Evolutionary conservation across 2,329 filamentous ascomycete species (phyloP), one percentile per base, ranked within the genome.

Genomic region (Xylariales sp.): DNA sequence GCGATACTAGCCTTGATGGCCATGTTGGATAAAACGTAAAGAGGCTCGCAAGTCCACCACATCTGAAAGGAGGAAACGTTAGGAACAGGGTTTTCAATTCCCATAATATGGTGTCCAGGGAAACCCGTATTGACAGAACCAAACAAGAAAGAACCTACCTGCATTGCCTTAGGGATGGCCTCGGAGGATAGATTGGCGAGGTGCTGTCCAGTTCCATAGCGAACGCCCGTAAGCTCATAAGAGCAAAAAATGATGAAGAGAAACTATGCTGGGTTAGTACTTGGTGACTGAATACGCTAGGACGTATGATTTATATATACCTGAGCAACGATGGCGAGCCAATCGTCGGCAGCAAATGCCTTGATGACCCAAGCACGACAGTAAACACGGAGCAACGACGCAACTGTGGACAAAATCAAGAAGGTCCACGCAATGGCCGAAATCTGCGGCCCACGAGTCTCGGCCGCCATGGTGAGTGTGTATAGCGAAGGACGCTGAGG

Each of bases 301-400:
- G 16, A 13, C 13, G 33, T n/a, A 14, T 29, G 17, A 14, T 28
- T 15, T 17, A 19, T 5, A 32, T 37, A 20, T 37, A 43, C 41
- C 19, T 33, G 17, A 7, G 41, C 34, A 13, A 40, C 14, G 17
- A 40, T 33, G 11, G 41, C 37, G 17, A 38, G 19, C 41, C 41
- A 44, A 18, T 44, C 41, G 29, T 40, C 41, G 8, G 29, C 5
- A 12, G 32, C 29, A 14, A 44, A 44, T 36, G 57, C 56, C 25
- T 65, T 68, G 43, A 65, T 70, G 44, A 72, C 49, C 16, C 62
- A 53, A 5, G 54, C 55, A 40, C 67, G 59, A 11, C 68, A 69
- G 50, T 70, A 71, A n/a, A 53, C 60, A 39, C 69, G 58, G 29
- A 72, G 50, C 12, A 54, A 50, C 25, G 72, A 62, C 19, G 67